Percentiles rank a stretch among this genome's conserved stretches.
phyloP scores from a whole-genome alignment of 768 basidiomycete genomes.

The Auriscalpium vulgare region DNA sequence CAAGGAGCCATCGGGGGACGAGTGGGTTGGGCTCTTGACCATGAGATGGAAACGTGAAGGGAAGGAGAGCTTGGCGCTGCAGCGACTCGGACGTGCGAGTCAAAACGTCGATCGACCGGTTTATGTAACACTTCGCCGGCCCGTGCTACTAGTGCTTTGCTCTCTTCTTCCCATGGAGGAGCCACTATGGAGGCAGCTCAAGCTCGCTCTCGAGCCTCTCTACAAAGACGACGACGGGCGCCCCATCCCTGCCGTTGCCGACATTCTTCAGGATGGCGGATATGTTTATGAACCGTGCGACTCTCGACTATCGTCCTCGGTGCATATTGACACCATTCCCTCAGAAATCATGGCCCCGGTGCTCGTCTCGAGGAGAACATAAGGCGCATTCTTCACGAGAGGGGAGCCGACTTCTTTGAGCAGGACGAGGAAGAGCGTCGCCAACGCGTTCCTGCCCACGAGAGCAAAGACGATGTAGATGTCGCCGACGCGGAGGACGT shows the following conservation, averaged over 20 bases:
- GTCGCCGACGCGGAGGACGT: conserved; percentile 25
- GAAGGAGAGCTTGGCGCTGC: no score
- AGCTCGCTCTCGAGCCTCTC: conserved; percentile 66
- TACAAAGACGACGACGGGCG: conserved; percentile 74
- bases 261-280: conserved; percentile 65
- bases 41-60: no score
- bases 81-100: background rate
- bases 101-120: background rate
- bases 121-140: background rate
- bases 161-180: conserved; percentile 11
- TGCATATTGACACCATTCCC: background rate
- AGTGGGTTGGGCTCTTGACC: background rate
- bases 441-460: conserved; percentile 11
- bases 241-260: conserved; percentile 51
- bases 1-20: conserved; percentile 4
- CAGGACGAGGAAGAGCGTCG: conserved; percentile 24
- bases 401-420: conserved; percentile 73
- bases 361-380: conserved; percentile 58
- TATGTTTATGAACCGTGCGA: conserved; percentile 67
- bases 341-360: conserved; percentile 41
- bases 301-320: background rate
- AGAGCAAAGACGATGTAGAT: conserved; percentile 17
- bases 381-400: conserved; percentile 61
- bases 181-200: conserved; percentile 50
- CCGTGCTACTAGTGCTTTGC: no score